Conservation (phyloP, 2,329 filamentous ascomycete species). For the Monosporascus ibericus region DNA sequence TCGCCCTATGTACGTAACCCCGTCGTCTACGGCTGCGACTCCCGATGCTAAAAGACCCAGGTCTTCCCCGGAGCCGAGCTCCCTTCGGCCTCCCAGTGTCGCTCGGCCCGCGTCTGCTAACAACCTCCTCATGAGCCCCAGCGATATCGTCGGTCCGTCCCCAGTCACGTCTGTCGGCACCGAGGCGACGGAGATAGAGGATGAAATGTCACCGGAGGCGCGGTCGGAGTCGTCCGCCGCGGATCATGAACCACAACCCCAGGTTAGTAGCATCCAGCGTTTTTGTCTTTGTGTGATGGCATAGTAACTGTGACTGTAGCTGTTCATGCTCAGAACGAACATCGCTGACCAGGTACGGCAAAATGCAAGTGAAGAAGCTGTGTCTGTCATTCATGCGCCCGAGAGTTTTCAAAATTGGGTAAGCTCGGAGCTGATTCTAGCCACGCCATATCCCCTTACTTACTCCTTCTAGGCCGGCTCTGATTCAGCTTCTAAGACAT, state of each 20-base stretch:
- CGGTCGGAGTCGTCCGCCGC: conserved; percentile 30
- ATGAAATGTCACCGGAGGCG: conserved; percentile 61
- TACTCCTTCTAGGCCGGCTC: conserved; percentile 33
- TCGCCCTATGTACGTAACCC: conserved; percentile 43
- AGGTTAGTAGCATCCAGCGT: conserved; percentile 24
- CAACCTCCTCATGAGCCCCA: conserved; percentile 55
- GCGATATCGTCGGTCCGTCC: conserved; percentile 70
- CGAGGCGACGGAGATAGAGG: conserved; percentile 77
- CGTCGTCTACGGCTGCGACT: background rate
- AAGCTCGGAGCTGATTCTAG: conserved; percentile 22
- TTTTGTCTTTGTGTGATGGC: conserved; percentile 1
- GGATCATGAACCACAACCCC: conserved; percentile 29
- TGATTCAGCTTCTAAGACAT: conserved; percentile 30
- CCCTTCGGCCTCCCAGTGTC: conserved; percentile 46
- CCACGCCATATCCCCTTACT: conserved; percentile 10
- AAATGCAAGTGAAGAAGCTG: conserved; percentile 65
- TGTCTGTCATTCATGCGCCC: conserved; percentile 88
- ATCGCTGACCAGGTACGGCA: conserved; percentile 52
- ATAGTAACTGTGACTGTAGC: conserved; percentile 28
- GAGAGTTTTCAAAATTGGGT: conserved; percentile 79
- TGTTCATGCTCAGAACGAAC: conserved; percentile 50
- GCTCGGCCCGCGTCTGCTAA: conserved; percentile 45
- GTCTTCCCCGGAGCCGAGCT: conserved; percentile 39
- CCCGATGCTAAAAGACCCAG: conserved; percentile 9
- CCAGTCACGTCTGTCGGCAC: conserved; percentile 83